Evolutionary conservation across 2,329 filamentous ascomycete genomes (phyloP), one percentile per base, ranked within the genome.

Genomic region (Neofusicoccum cordaticola): DNA sequence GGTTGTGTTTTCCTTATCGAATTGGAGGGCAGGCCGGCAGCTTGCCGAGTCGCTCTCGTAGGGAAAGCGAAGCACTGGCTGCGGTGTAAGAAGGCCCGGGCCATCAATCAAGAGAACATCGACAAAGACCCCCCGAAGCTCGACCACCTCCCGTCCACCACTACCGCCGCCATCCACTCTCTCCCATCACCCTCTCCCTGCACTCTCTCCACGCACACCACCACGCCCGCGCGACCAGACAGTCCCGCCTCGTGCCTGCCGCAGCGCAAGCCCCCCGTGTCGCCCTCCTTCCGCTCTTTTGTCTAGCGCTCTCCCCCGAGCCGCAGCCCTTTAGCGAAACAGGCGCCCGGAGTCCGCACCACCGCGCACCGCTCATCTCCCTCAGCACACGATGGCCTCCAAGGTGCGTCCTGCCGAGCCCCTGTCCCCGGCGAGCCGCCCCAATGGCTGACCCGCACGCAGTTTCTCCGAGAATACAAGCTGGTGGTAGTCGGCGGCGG

Each of bases 401-500:
- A 77, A 77, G 74, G 74, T 77, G 67, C 66, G 70, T 70, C 31
- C 39, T 44, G 15, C 12, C 60, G 39, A 51, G 35, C 48, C 52
- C 41, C 42, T 12, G 27, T 48, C 31, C 19, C 52, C 12, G 51
- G 58, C 34, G 56, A 35, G 61, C 41, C 17, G 9, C 15, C 53
- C 47, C 60, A n/a, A 58, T 63, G 66, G 68, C 74, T 73, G 69
- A 75, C 71, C 60, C 45, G n/a, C 9, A 27, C 50, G 64, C 73
- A 83, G 80, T 83, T 83, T 70, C 79, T 83, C 66, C 77, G 81
- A 76, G 81, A 83, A 72, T 83, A 83, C 76, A 83, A 83, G 77
- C 78, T 83, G 65, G 95, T 99, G 67, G 95, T 98, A 68, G 93
- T 99, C 70, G 95, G 95, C 73, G 95, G 96, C 74, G 95, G 95